Conservation (phyloP, 129 eudicot genomes). For the carrot (Daucus carota) region DH1_v3.0 NC_030387.2:12174001-12174500, state of each 20-base stretch:
- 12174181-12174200: background rate
- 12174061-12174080: background rate
- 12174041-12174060: constrained; percentile 1
- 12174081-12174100: background rate
- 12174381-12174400: no score
- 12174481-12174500: background rate
- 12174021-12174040: constrained; percentile 16
- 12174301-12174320: background rate
- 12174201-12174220: background rate
- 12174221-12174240: background rate
- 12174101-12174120: constrained; percentile 29
- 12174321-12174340: background rate
- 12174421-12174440: no score
- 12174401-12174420: no score
- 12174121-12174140: constrained; percentile 31
- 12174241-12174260: background rate
- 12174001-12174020: constrained; percentile 54
- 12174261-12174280: no score
- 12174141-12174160: constrained; percentile 34
- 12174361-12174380: no score
- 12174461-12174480: background rate
- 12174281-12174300: background rate
- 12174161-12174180: constrained; percentile 43
- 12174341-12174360: no score
- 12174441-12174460: no score